A percentile compares a stretch with the other conserved stretches of the same genome.
These are phyloP conservation scores for Debaryomyces robertsiae DNA, from an alignment of 1,139 yeast genomes.

Conservation along the genomic window DNA sequence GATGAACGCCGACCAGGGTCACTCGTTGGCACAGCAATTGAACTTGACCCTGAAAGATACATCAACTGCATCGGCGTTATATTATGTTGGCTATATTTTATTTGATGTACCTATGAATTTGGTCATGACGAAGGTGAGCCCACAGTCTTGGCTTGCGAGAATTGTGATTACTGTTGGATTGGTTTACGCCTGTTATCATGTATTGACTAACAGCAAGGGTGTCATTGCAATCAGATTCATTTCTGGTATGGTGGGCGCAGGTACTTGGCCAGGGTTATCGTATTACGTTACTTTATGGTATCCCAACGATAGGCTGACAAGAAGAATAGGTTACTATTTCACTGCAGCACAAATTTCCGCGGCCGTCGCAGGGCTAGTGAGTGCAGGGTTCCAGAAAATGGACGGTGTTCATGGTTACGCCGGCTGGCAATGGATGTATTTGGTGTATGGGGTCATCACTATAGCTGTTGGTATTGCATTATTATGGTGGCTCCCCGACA, in stretches of 20 bases:
- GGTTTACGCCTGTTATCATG: slow-evolving; percentile 72
- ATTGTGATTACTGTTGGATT: slow-evolving; percentile 77
- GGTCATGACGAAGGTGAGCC: slow-evolving; percentile 79
- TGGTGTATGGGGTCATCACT: slow-evolving; percentile 77
- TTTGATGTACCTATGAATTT: slow-evolving; percentile 90
- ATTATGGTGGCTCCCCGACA: slow-evolving; percentile 86
- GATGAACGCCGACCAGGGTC: slow-evolving; percentile 67
- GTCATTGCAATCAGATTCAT: slow-evolving; percentile 72
- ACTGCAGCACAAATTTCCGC: slow-evolving; percentile 91
- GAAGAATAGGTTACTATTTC: slow-evolving; percentile 83
- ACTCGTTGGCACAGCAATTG: slow-evolving; percentile 61
- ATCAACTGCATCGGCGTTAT: slow-evolving; percentile 78
- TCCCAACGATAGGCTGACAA: slow-evolving; percentile 75
- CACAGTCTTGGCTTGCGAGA: slow-evolving; percentile 84
- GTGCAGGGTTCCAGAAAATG: slow-evolving; percentile 86
- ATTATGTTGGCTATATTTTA: slow-evolving; percentile 79
- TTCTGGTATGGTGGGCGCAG: slow-evolving; percentile 83
- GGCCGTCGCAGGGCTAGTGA: slow-evolving; percentile 80
- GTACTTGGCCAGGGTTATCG: slow-evolving; percentile 93
- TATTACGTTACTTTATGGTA: slow-evolving; percentile 86
- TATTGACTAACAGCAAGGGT: slow-evolving; percentile 56
- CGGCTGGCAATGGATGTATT: slow-evolving; percentile 90
- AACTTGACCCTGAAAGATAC: slow-evolving; percentile 56
- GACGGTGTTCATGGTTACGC: slow-evolving; percentile 68
- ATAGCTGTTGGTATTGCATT: slow-evolving; percentile 63